Base-by-base conservation (phyloP, 345 rosid species). In the Balakata baccata region DNA sequence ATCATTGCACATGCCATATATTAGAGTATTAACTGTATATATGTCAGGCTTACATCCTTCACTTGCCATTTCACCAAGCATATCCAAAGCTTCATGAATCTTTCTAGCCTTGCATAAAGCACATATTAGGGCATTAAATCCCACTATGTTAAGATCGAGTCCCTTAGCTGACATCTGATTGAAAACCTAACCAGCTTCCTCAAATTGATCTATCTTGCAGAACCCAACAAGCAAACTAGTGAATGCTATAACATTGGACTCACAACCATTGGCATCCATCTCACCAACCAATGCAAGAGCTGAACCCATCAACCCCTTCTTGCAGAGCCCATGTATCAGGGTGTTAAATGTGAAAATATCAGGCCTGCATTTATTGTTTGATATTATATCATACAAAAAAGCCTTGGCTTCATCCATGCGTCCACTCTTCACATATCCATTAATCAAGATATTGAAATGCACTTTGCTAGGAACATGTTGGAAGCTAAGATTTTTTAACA, bases 31-130 rank as follows among this genome's bases (percentile, higher is more conserved):
- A 74, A 92, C 90, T 25, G 98, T 94, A 72, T 75, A 90, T 69
- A 84, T 87, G 79, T 92, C 96, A 14, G 90, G 94, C 77, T 90
- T 89, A 75, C 89, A 90, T 68, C 98, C 97, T 85, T 85, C 82
- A 17, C 74, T 85, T 14, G 82, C 74, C 98, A 94, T 92, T 84
- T 90, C 89, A 61, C 70, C 61, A 68, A 88, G 82, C 72, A 88
- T 75, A 34, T 85, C 69, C 56, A 78, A 34, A 53, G 96, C 98
- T 80, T 87, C 89, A 2, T 72, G 68, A 62, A 89, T 70, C 79
- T 82, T 87, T 45, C 78, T 87, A 58, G 74, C 78, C 73, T 86
- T 90, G 81, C 93, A 89, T 17, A 88, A 76, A 62, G 94, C 92
- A 13, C 81, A 67, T 76, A 92, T 89, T 49, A 91, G 70, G 68